Evolutionary conservation across 371 early-diverging fungal species (phyloP).

Genomic region (Mucor saturninus): DNA sequence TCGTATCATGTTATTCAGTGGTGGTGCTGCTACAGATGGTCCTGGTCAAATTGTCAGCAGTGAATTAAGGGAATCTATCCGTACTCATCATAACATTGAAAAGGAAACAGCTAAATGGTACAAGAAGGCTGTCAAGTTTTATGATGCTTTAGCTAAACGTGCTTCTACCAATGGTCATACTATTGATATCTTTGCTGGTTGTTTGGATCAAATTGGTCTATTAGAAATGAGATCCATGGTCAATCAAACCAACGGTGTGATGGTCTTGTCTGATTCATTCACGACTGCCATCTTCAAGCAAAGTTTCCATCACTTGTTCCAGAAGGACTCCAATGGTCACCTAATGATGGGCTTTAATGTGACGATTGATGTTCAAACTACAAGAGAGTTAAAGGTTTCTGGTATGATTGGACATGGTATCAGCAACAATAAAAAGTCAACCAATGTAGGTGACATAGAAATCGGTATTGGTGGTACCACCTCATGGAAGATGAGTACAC

Average conservation of each 20-base stretch:
- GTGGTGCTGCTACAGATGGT: slow-evolving; percentile 98
- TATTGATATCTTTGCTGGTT: slow-evolving; percentile 59
- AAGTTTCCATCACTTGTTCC: slow-evolving; percentile 92
- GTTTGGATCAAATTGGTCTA: slow-evolving; percentile 71
- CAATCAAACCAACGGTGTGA: slow-evolving; percentile 93
- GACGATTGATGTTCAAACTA: slow-evolving; percentile 95
- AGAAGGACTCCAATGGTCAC: slow-evolving; percentile 87
- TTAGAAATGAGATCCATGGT: slow-evolving; percentile 97
- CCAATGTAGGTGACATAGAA: slow-evolving; percentile 96
- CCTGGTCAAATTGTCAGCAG: slow-evolving; percentile 96
- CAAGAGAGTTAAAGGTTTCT: slow-evolving; percentile 93
- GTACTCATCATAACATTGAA: slow-evolving; percentile 98
- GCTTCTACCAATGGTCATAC: slow-evolving; percentile 70
- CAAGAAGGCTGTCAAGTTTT: slow-evolving; percentile 95
- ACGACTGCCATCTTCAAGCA: slow-evolving; percentile 96
- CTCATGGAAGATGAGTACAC: slow-evolving; percentile 93
- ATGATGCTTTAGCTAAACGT: slow-evolving; percentile 89
- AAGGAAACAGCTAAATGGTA: slow-evolving; percentile 93
- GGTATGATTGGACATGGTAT: slow-evolving; percentile 96
- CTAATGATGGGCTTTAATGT: slow-evolving; percentile 98
- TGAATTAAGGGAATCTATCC: slow-evolving; percentile 93
- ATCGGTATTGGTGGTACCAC: slow-evolving; percentile 97
- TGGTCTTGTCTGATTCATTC: slow-evolving; percentile 98
- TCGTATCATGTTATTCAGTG: slow-evolving; percentile 96
- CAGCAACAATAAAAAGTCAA: slow-evolving; percentile 87